A percentile compares a stretch with the other conserved stretches of the same genome.
These are phyloP conservation scores for Yamadazyma sp. DNA, from an alignment of 805 yeast genomes.

Conservation along the genomic window DNA sequence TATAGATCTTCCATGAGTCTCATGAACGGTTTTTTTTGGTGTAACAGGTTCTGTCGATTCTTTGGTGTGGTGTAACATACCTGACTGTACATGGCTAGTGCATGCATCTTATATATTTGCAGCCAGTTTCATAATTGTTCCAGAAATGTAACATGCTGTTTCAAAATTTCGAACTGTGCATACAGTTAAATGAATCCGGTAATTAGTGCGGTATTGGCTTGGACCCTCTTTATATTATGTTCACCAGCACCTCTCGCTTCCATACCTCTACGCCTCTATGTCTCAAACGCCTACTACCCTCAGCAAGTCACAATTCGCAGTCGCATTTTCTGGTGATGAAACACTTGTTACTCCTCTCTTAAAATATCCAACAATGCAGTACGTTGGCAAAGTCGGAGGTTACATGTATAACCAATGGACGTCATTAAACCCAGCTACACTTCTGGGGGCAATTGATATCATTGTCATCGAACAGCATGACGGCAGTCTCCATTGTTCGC, in stretches of 20 bases:
- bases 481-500: slow-evolving; percentile 82
- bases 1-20: too few relatives aligned
- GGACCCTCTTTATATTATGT: too few relatives aligned
- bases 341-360: neutral
- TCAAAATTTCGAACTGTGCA: too few relatives aligned
- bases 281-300: neutral
- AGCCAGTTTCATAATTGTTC: slow-evolving; percentile 2
- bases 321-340: slow-evolving; percentile 3
- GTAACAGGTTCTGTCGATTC: neutral
- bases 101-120: too few relatives aligned
- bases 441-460: slow-evolving; percentile 96
- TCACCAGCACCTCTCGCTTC: too few relatives aligned
- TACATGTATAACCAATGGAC: slow-evolving; percentile 97
- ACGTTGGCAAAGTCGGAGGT: slow-evolving; percentile 93
- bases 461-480: slow-evolving; percentile 89
- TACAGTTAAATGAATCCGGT: too few relatives aligned
- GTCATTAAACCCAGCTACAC: slow-evolving; percentile 92
- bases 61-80: neutral
- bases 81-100: too few relatives aligned
- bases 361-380: slow-evolving; percentile 63
- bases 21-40: neutral
- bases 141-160: neutral
- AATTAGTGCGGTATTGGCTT: too few relatives aligned
- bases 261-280: neutral
- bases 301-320: slow-evolving; percentile 3